These are phyloP conservation scores for Populus tremula DNA, from an alignment of 345 rosid genomes.

Conservation along the genomic window DNA sequence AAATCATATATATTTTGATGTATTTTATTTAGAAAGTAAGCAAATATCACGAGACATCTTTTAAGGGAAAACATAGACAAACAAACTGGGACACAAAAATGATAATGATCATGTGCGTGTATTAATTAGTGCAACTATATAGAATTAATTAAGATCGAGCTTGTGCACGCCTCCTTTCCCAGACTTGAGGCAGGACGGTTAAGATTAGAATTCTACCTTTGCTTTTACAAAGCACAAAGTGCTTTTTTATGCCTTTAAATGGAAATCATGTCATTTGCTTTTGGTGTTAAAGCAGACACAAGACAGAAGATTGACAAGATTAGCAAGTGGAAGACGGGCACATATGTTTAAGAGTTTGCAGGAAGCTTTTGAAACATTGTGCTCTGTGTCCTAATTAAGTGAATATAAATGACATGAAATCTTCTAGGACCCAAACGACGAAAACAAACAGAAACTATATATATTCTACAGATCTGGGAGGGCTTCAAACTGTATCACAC, in stretches of 20 bases:
- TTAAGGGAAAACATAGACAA: neutral
- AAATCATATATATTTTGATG: no score
- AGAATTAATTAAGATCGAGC: neutral
- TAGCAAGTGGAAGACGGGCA: slow-evolving; percentile 27
- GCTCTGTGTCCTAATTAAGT: slow-evolving; percentile 1
- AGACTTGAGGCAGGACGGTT: slow-evolving; percentile 14
- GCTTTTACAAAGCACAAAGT: slow-evolving; percentile 30
- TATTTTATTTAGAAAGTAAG: neutral
- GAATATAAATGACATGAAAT: slow-evolving; percentile 1
- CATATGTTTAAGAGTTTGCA: neutral
- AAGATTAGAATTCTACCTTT: neutral
- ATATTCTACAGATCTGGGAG: neutral
- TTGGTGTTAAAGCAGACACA: neutral
- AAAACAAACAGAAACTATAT: neutral
- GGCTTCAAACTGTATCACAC: neutral
- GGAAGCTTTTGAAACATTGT: slow-evolving; percentile 21
- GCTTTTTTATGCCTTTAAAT: slow-evolving; percentile 22
- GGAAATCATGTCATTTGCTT: slow-evolving; percentile 24
- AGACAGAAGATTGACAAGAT: slow-evolving; percentile 16
- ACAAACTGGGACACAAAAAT: neutral
- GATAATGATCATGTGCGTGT: neutral
- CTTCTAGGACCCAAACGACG: slow-evolving; percentile 8
- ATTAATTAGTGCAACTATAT: neutral
- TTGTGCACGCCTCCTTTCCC: slow-evolving; percentile 3
- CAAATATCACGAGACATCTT: neutral